A percentile compares a stretch with the other conserved stretches of the same genome.
These are phyloP conservation scores for Epichloe sp. DNA, from an alignment of 2,329 filamentous ascomycete genomes.

Conservation along the genomic window DNA sequence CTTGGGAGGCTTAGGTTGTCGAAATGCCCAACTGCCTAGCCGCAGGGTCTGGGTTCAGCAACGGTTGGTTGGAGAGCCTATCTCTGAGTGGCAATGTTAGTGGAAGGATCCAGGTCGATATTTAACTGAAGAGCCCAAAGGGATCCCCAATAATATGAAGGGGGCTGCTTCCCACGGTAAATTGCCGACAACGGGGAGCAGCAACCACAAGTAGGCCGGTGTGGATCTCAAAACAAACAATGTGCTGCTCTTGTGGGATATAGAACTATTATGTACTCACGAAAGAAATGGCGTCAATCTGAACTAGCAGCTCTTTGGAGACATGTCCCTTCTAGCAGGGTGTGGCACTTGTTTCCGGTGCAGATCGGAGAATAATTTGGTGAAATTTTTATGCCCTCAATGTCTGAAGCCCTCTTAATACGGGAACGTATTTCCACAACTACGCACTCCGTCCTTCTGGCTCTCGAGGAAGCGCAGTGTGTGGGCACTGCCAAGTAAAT, in stretches of 20 bases:
- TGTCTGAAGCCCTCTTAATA: neutral
- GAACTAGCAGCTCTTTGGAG: neutral
- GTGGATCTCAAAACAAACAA: slow-evolving; percentile 5
- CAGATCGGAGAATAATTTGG: slow-evolving; percentile 7
- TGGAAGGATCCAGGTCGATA: slow-evolving; percentile 8
- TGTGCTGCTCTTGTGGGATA: neutral
- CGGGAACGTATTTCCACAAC: neutral
- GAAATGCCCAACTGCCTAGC: neutral
- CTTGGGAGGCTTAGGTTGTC: slow-evolving; percentile 2
- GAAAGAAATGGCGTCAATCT: neutral
- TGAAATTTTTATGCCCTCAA: slow-evolving; percentile 7
- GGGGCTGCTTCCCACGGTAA: slow-evolving; percentile 5
- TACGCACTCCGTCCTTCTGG: slow-evolving; percentile 1
- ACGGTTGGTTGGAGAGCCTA: slow-evolving; percentile 1
- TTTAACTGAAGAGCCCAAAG: slow-evolving; percentile 5
- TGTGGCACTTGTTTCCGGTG: neutral
- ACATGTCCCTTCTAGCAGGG: slow-evolving; percentile 1
- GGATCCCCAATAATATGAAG: neutral
- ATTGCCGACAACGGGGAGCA: slow-evolving; percentile 5
- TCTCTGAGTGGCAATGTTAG: slow-evolving; percentile 1
- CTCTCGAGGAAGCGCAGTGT: neutral
- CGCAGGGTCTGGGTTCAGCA: slow-evolving; percentile 3
- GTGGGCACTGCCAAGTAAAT: slow-evolving; percentile 1
- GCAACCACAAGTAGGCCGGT: neutral
- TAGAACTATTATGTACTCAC: neutral